Evolutionary conservation across 495 filamentous ascomycete species (phyloP).

Genomic region (Annulohypoxylon nitens): DNA sequence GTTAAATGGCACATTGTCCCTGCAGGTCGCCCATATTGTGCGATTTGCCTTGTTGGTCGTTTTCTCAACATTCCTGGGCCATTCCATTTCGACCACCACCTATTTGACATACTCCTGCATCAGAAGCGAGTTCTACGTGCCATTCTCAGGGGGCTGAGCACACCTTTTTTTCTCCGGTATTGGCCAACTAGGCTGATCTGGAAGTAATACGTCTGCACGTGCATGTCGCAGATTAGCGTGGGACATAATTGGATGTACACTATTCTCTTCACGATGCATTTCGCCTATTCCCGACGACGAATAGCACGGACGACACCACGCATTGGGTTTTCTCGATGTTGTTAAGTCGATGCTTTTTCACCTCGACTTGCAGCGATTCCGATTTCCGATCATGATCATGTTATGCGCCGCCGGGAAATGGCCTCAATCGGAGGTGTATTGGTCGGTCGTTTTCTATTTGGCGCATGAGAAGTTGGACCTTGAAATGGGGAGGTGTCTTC

Average conservation of each 20-base stretch:
- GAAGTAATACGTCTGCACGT: slow-evolving; percentile 42
- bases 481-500: slow-evolving; percentile 37
- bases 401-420: slow-evolving; percentile 26
- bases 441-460: slow-evolving; percentile 41
- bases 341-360: slow-evolving; percentile 28
- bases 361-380: slow-evolving; percentile 29
- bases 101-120: slow-evolving; percentile 36
- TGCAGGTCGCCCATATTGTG: slow-evolving; percentile 28
- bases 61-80: slow-evolving; percentile 12
- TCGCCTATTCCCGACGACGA: slow-evolving; percentile 29
- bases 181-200: slow-evolving; percentile 42
- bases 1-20: slow-evolving; percentile 14
- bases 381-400: slow-evolving; percentile 17
- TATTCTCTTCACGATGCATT: slow-evolving; percentile 33
- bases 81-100: slow-evolving; percentile 14
- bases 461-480: slow-evolving; percentile 40
- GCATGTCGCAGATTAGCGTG: slow-evolving; percentile 36
- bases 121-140: slow-evolving; percentile 22
- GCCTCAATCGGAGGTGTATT: slow-evolving; percentile 34
- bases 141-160: slow-evolving; percentile 37
- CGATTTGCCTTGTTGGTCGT: slow-evolving; percentile 16
- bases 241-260: slow-evolving; percentile 38
- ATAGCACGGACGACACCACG: slow-evolving; percentile 20
- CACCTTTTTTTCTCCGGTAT: slow-evolving; percentile 43
- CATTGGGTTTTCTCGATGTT: slow-evolving; percentile 28